phyloP scores from a whole-genome alignment of 2,329 filamentous ascomycete genomes.

The Colletotrichum zoysiae region DNA sequence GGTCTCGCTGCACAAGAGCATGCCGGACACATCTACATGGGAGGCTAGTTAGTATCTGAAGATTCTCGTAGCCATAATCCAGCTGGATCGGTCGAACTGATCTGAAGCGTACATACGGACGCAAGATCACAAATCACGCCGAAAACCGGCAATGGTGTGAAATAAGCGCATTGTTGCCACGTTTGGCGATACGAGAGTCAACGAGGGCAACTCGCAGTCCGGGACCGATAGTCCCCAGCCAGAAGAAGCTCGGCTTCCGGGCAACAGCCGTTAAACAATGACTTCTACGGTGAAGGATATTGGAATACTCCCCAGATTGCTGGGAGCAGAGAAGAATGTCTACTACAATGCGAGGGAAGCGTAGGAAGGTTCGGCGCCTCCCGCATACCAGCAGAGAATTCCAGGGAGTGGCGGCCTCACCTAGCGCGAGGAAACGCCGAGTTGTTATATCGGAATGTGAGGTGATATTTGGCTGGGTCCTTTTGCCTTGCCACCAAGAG shows the following conservation, averaged over 20 bases:
- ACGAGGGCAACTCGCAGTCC: neutral
- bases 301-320: neutral
- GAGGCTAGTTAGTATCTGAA: neutral
- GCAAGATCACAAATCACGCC: neutral
- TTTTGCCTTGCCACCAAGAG: neutral
- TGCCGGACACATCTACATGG: neutral
- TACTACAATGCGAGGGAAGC: neutral
- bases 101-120: neutral
- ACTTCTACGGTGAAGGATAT: neutral
- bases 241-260: neutral
- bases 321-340: neutral
- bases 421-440: neutral
- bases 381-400: neutral
- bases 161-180: neutral
- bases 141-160: neutral
- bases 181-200: neutral
- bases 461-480: neutral
- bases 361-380: neutral
- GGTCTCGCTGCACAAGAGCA: neutral
- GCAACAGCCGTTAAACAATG: neutral
- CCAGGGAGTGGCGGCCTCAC: neutral
- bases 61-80: neutral
- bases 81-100: neutral
- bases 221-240: neutral
- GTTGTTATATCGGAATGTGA: neutral